A percentile compares a stretch with the other conserved stretches of the same genome.
Evolutionary conservation across 768 basidiomycete species (phyloP).

Genomic region (Lentinus tigrinus): DNA sequence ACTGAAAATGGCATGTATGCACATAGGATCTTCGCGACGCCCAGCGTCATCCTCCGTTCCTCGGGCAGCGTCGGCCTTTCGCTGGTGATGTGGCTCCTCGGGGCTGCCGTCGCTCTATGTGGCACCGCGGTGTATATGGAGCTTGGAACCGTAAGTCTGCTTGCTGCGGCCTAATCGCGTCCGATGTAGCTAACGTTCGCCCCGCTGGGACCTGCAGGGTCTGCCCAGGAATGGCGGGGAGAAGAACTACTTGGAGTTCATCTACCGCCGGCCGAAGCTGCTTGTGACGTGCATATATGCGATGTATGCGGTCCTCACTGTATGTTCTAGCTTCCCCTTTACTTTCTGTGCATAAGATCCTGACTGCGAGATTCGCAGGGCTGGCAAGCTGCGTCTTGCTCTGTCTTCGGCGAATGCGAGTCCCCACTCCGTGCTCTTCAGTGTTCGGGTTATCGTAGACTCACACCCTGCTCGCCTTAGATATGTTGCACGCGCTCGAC

Average conservation of each 20-base stretch:
- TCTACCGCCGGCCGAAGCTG: slow-evolving; percentile 63
- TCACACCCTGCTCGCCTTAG: slow-evolving; percentile 35
- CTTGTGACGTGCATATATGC: slow-evolving; percentile 60
- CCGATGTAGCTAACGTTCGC: background rate
- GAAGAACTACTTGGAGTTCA: slow-evolving; percentile 73
- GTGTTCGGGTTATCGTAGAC: background rate
- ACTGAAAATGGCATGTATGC: background rate
- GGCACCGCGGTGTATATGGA: slow-evolving; percentile 77
- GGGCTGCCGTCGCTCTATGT: slow-evolving; percentile 59
- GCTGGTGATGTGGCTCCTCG: slow-evolving; percentile 69
- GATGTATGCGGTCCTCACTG: slow-evolving; percentile 56
- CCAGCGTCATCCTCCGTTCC: slow-evolving; percentile 61
- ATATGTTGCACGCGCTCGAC: slow-evolving; percentile 54
- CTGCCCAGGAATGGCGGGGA: slow-evolving; percentile 72
- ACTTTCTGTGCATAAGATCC: background rate
- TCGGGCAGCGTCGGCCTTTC: slow-evolving; percentile 72
- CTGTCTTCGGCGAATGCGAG: slow-evolving; percentile 75
- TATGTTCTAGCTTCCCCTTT: slow-evolving; percentile 29
- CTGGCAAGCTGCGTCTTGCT: slow-evolving; percentile 53
- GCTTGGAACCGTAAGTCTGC: slow-evolving; percentile 58
- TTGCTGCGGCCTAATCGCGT: background rate
- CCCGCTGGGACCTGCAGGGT: slow-evolving; percentile 38
- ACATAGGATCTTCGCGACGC: slow-evolving; percentile 66
- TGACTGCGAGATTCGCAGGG: slow-evolving; percentile 38
- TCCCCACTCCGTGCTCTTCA: background rate